Evolutionary conservation across 176 grass and related monocot species (phyloP), one percentile per base, ranked within the genome.

Genomic region (Rhipidocladum racemiflorum): DNA sequence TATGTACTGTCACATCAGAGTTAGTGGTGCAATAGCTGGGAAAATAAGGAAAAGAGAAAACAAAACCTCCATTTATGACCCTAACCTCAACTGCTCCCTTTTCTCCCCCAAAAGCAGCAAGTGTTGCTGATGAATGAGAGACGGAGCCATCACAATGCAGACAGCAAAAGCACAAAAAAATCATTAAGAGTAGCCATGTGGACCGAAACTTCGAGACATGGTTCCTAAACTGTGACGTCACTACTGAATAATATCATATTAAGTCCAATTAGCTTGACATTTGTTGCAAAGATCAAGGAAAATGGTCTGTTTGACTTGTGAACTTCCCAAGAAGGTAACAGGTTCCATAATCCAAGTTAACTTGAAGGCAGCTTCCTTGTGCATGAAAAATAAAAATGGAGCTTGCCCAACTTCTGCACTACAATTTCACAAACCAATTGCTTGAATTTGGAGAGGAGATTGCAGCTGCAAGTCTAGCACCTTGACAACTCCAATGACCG

Each of bases 371-470:
- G 32, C 71, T 51, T 69, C 17, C 7, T 62, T 34, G 56, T 70
- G 42, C 53, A 62, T 7, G 21, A 39, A 17, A 69, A 82, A 61
- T 45, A 67, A 82, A 87, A 74, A 34, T 35, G 40, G 57, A 70
- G n/a, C 34, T 6, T 70, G 9, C 9, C 45, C 49, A 45, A 76
- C 51, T 44, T 43, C 9, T 55, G 34, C 4, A n/a, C 35, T 36
- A 62, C 36, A 36, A 28, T 14, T 68, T 74, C 4, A 25, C 48
- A 81, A 34, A 34, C 2, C 32, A 34, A 34, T 34, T 34, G 32
- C 32, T 34, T 34, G 32, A 34, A 59, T 28, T 75, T 23, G 12
- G 55, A 67, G 23, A 88, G 68, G 20, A 84, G 42, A 77, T 6
- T 67, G 67, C 46, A 59, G 53, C 7, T 84, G 51, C 67, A 84